Evolutionary conservation across 768 basidiomycete species (phyloP).

Genomic region (Mycena indigotica): DNA sequence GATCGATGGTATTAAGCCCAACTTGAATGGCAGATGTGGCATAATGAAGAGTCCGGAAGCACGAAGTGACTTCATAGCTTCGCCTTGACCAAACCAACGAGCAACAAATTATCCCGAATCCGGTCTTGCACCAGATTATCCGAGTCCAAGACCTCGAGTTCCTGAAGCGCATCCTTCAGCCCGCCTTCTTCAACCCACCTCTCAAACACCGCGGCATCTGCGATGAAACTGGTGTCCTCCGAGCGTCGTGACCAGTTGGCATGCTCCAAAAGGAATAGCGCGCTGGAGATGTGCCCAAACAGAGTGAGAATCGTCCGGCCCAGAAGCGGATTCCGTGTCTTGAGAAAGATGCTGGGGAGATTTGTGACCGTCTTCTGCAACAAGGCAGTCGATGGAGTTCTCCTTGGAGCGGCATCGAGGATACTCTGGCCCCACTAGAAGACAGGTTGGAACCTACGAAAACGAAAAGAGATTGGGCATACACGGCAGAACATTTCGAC

Average conservation of each 20-base stretch:
- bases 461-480: constrained; percentile 21
- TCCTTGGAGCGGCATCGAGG: constrained; percentile 35
- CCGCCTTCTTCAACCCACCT: constrained; percentile 22
- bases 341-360: constrained; percentile 42
- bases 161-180: constrained; percentile 5
- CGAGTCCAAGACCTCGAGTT: constrained; percentile 10
- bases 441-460: neutral
- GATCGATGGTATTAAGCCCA: too few species aligned
- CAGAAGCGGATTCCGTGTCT: constrained; percentile 44
- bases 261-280: constrained; percentile 65
- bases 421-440: constrained; percentile 55
- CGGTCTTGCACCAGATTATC: constrained; percentile 10
- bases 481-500: constrained; percentile 54
- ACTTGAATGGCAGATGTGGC: too few species aligned
- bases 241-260: constrained; percentile 55
- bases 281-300: constrained; percentile 52
- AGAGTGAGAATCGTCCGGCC: constrained; percentile 62
- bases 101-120: constrained; percentile 9
- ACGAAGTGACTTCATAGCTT: too few species aligned
- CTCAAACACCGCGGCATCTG: constrained; percentile 13
- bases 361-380: constrained; percentile 43
- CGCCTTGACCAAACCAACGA: constrained; percentile 11
- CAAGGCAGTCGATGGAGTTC: constrained; percentile 31
- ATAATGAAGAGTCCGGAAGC: too few species aligned
- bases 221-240: constrained; percentile 6